Percentiles rank a stretch among this genome's conserved stretches.
Conservation (phyloP, 1,284 basidiomycete species). For the Tremellales sp. region DNA sequence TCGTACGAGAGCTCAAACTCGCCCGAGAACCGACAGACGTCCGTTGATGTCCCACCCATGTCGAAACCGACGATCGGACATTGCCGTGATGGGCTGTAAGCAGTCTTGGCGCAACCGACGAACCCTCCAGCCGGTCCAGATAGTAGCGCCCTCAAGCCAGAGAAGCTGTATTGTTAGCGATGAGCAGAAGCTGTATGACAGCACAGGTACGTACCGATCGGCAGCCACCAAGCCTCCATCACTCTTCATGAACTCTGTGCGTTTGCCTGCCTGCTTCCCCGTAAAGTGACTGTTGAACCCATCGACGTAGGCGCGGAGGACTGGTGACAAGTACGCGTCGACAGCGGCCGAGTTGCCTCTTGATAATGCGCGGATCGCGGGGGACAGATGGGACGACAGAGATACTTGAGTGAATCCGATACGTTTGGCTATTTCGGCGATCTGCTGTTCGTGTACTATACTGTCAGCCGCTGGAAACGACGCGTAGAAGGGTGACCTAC, state of each 20-base stretch:
- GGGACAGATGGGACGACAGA: too few relatives aligned
- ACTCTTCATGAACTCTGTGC: conserved; percentile 45
- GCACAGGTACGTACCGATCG: conserved; percentile 31
- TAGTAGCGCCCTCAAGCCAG: conserved; percentile 22
- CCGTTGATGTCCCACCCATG: conserved; percentile 63
- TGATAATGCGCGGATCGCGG: too few relatives aligned
- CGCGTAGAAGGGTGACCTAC: too few relatives aligned
- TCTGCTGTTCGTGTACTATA: too few relatives aligned
- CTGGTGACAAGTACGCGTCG: too few relatives aligned
- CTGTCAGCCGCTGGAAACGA: too few relatives aligned
- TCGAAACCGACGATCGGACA: conserved; percentile 19
- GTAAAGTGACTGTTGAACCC: too few relatives aligned
- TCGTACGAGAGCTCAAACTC: conserved; percentile 84
- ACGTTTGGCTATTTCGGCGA: too few relatives aligned
- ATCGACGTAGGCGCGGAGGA: too few relatives aligned
- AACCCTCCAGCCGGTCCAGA: conserved; percentile 53
- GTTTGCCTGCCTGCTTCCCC: too few relatives aligned
- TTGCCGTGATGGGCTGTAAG: conserved; percentile 22
- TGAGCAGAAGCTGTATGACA: conserved; percentile 18
- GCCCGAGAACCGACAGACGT: conserved; percentile 82
- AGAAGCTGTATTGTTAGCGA: conserved; percentile 12
- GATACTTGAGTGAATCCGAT: too few relatives aligned
- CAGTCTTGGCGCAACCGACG: conserved; percentile 48
- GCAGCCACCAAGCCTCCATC: conserved; percentile 43
- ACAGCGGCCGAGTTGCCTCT: too few relatives aligned